Percentiles rank a stretch among this genome's conserved stretches.
These are phyloP conservation scores for Irpex lacteus DNA, from an alignment of 1,284 basidiomycete genomes.

Conservation along the genomic window DNA sequence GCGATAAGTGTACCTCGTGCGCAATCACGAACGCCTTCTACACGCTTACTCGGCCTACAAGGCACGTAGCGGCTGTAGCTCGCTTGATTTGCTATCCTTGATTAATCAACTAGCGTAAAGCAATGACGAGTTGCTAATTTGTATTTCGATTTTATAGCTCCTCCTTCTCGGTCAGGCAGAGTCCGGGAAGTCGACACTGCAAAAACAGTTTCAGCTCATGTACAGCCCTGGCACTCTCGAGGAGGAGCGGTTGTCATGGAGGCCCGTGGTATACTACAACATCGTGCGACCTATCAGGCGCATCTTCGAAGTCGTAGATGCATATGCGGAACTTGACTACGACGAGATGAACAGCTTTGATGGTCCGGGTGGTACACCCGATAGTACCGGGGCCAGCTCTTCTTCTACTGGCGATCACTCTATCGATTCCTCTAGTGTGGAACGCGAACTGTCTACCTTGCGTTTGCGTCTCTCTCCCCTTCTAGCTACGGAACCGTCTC, in stretches of 20 bases:
- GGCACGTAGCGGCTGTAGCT: not conserved
- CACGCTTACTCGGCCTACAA: not conserved
- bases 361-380: slow-evolving; percentile 6
- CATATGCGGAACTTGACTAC: slow-evolving; percentile 61
- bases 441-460: slow-evolving; percentile 45
- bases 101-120: not conserved
- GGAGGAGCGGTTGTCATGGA: slow-evolving; percentile 76
- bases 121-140: not conserved
- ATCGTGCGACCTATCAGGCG: slow-evolving; percentile 74
- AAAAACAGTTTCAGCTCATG: slow-evolving; percentile 85
- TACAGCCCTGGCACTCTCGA: slow-evolving; percentile 76
- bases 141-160: slow-evolving; percentile 40
- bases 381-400: slow-evolving; percentile 5
- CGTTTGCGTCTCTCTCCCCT: slow-evolving; percentile 59
- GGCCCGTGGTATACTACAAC: slow-evolving; percentile 81
- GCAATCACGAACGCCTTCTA: not conserved
- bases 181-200: slow-evolving; percentile 79
- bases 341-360: slow-evolving; percentile 27
- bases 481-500: slow-evolving; percentile 54
- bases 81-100: not conserved
- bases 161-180: slow-evolving; percentile 79
- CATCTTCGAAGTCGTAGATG: slow-evolving; percentile 67
- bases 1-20: not conserved
- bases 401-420: not conserved
- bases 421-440: slow-evolving; percentile 18